Evolutionary conservation across 2,329 filamentous ascomycete genomes (phyloP).

Genomic region (Stromatinia cepivora): DNA sequence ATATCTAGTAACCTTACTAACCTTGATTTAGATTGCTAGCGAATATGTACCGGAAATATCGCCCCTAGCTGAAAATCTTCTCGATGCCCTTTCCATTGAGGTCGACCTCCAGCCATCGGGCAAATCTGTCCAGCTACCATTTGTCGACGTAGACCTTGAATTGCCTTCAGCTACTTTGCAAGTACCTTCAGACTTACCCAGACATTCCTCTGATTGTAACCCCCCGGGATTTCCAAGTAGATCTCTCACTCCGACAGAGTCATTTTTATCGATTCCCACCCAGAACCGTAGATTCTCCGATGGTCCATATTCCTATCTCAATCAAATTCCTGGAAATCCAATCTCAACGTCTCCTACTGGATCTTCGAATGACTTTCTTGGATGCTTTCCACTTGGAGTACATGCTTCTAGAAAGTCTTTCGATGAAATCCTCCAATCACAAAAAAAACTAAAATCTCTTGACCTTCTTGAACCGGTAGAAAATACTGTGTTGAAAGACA

Average conservation of each 20-base stretch:
- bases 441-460: slow-evolving; percentile 38
- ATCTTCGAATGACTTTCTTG: slow-evolving; percentile 44
- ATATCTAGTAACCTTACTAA: background rate
- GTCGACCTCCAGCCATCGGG: slow-evolving; percentile 11
- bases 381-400: slow-evolving; percentile 50
- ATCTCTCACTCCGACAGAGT: slow-evolving; percentile 16
- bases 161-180: background rate
- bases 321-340: slow-evolving; percentile 32
- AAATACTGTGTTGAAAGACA: slow-evolving; percentile 15
- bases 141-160: background rate
- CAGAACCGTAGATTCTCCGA: slow-evolving; percentile 13
- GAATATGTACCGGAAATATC: slow-evolving; percentile 8
- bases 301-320: slow-evolving; percentile 20
- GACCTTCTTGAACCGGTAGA: slow-evolving; percentile 21
- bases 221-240: slow-evolving; percentile 13
- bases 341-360: slow-evolving; percentile 44
- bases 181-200: background rate
- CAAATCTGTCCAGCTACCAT: background rate
- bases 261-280: background rate
- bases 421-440: slow-evolving; percentile 47
- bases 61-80: background rate
- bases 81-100: slow-evolving; percentile 19
- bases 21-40: slow-evolving; percentile 11
- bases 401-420: slow-evolving; percentile 46
- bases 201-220: background rate